Conservation (phyloP, 1,284 basidiomycete species). For the Stygiomarasmius scandens region DNA sequence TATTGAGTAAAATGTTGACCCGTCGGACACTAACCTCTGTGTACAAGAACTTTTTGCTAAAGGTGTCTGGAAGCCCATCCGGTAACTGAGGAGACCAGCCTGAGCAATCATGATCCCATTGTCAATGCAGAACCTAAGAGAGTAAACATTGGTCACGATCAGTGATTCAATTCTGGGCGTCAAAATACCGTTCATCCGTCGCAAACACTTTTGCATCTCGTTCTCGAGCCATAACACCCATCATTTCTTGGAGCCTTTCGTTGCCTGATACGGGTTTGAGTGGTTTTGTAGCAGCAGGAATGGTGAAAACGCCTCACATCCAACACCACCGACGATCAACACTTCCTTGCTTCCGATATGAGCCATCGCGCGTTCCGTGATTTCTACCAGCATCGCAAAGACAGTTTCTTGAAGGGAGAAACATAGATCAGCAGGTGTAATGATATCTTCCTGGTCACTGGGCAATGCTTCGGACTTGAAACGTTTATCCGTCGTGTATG, state of each 20-base stretch:
- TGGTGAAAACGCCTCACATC: conserved; percentile 65
- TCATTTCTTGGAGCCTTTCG: conserved; percentile 94
- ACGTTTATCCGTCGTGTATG: conserved; percentile 82
- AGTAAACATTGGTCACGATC: conserved; percentile 5
- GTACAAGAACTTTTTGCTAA: conserved; percentile 85
- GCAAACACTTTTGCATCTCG: conserved; percentile 91
- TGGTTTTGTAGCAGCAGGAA: not conserved
- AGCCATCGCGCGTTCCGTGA: conserved; percentile 98
- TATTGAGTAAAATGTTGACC: conserved; percentile 1
- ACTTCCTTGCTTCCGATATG: conserved; percentile 97
- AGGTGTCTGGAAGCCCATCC: conserved; percentile 89
- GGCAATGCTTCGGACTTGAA: conserved; percentile 55
- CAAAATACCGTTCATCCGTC: conserved; percentile 86
- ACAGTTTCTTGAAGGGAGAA: conserved; percentile 97
- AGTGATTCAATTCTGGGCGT: not conserved
- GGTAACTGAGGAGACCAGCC: conserved; percentile 88
- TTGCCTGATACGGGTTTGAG: conserved; percentile 64
- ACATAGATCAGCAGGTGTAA: conserved; percentile 94
- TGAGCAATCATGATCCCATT: conserved; percentile 99
- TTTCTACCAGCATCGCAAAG: conserved; percentile 99
- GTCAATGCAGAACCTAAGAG: conserved; percentile 91
- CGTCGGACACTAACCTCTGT: conserved; percentile 63
- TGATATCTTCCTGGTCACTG: conserved; percentile 63
- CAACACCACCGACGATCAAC: conserved; percentile 97
- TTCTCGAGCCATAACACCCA: conserved; percentile 95